Evolutionary conservation across 768 basidiomycete genomes (phyloP).

Genomic region (Russula sp.): DNA sequence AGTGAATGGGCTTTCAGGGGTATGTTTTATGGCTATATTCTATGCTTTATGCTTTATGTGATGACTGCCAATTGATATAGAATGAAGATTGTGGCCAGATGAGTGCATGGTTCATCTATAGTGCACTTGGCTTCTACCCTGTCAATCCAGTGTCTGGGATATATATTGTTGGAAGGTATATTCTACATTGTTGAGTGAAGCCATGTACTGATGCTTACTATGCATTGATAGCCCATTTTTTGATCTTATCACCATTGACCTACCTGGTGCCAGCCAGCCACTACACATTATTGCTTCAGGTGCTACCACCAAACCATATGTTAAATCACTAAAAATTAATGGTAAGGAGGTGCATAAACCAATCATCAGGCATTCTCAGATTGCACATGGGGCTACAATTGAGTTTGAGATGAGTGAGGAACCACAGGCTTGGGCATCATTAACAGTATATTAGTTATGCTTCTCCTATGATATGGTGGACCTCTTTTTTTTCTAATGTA

Average conservation of each 20-base stretch:
- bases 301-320: neutral
- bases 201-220: neutral
- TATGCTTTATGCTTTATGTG: neutral
- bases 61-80: slow-evolving; percentile 31
- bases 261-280: neutral
- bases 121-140: slow-evolving; percentile 78
- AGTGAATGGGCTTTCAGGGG: neutral
- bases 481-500: too few species aligned
- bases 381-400: slow-evolving; percentile 51
- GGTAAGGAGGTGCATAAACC: slow-evolving; percentile 25
- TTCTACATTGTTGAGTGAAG: neutral
- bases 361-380: slow-evolving; percentile 54
- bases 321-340: neutral
- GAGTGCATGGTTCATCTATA: slow-evolving; percentile 86
- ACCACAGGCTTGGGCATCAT: slow-evolving; percentile 35
- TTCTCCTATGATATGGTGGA: too few species aligned
- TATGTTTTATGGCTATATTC: neutral
- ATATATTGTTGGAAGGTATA: slow-evolving; percentile 40
- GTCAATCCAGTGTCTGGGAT: slow-evolving; percentile 74
- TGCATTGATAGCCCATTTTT: neutral
- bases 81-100: slow-evolving; percentile 91
- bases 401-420: slow-evolving; percentile 59
- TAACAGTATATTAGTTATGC: neutral
- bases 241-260: neutral
- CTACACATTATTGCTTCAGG: neutral